phyloP scores from a whole-genome alignment of 2,329 filamentous ascomycete species.

The Fonsecaea erecta region DNA sequence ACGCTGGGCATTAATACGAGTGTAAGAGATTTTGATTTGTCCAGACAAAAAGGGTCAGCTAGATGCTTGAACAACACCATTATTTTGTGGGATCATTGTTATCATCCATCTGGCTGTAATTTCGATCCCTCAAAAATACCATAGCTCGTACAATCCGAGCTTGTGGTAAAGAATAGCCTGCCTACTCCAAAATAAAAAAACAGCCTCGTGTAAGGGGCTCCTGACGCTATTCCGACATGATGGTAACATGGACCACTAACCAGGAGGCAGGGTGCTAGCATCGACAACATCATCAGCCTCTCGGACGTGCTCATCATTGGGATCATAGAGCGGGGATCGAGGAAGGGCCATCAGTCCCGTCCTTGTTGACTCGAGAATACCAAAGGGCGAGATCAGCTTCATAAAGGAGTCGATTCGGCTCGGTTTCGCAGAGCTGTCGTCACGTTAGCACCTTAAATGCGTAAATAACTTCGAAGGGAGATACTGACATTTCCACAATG shows the following conservation, averaged over 20 bases:
- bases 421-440: constrained; percentile 80
- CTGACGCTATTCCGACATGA: constrained; percentile 7
- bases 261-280: constrained; percentile 88
- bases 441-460: constrained; percentile 19
- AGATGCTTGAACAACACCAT: background rate
- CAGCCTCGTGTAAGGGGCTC: constrained; percentile 7
- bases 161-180: constrained; percentile 3
- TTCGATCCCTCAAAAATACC: background rate
- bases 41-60: background rate
- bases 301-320: constrained; percentile 74
- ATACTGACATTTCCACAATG: constrained; percentile 89
- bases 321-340: constrained; percentile 81
- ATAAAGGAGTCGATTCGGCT: constrained; percentile 95
- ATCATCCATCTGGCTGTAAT: background rate
- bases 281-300: constrained; percentile 95
- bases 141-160: constrained; percentile 3
- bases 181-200: constrained; percentile 10
- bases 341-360: constrained; percentile 97
- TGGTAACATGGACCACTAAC: constrained; percentile 53
- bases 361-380: constrained; percentile 92
- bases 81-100: background rate
- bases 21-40: background rate
- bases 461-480: constrained; percentile 32
- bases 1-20: background rate
- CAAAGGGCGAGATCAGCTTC: constrained; percentile 91